Evolutionary conservation across 805 yeast genomes (phyloP).

Genomic region (Hermanozyma aechmeae): DNA sequence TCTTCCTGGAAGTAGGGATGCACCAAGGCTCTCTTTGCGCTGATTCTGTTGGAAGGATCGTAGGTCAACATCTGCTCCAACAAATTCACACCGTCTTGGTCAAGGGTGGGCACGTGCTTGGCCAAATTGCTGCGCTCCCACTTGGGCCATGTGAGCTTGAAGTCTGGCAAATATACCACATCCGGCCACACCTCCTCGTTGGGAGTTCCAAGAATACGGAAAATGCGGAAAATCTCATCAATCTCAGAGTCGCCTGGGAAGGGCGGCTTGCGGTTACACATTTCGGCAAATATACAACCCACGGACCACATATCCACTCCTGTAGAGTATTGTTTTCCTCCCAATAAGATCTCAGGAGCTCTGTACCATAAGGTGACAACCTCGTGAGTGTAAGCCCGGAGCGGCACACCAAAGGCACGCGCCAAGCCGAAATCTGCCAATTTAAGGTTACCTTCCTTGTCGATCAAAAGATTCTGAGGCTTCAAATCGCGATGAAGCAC

Average conservation of each 20-base stretch:
- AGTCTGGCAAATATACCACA: slow-evolving; percentile 83
- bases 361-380: slow-evolving; percentile 98
- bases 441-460: slow-evolving; percentile 83
- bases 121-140: slow-evolving; percentile 70
- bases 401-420: slow-evolving; percentile 94
- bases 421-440: slow-evolving; percentile 82
- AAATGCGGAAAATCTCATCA: slow-evolving; percentile 91
- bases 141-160: slow-evolving; percentile 86
- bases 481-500: slow-evolving; percentile 92
- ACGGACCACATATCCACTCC: slow-evolving; percentile 99
- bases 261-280: slow-evolving; percentile 90
- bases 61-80: slow-evolving; percentile 71
- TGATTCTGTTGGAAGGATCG: slow-evolving; percentile 89
- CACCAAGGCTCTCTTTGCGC: slow-evolving; percentile 84
- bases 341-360: slow-evolving; percentile 90
- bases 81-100: slow-evolving; percentile 75
- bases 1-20: slow-evolving; percentile 81
- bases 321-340: slow-evolving; percentile 94
- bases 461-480: slow-evolving; percentile 91
- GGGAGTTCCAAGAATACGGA: slow-evolving; percentile 90
- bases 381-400: slow-evolving; percentile 94
- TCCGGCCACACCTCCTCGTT: slow-evolving; percentile 93
- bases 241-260: slow-evolving; percentile 98
- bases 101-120: slow-evolving; percentile 70
- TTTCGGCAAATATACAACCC: slow-evolving; percentile 96